Base-by-base conservation (phyloP, 768 basidiomycete species). In the Vishniacozyma victoriae region DNA sequence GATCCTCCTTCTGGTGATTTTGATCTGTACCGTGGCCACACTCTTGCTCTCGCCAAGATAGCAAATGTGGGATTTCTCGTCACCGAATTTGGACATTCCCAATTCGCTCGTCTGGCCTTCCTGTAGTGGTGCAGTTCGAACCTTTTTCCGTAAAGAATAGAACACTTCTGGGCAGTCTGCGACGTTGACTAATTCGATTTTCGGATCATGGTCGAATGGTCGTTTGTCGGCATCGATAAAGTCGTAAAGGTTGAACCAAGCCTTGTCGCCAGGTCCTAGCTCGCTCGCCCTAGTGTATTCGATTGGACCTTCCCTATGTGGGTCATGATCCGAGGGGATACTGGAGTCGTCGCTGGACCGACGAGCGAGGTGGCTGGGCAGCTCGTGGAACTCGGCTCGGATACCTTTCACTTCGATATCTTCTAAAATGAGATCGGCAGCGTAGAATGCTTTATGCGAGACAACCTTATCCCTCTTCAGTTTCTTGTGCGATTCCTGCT, bases 371-470 rank as follows among this genome's bases (percentile, higher is more conserved):
- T n/a, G n/a, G 15, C 33, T 37, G 40, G 41, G 31, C n/a, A 44
- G 16, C 75, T 71, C 88, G 85, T 74, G 60, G 70, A 95, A 95
- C 39, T 78, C 77, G 1, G 87, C 87, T n/a, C 84, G 73, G 53
- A 95, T 72, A 2, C 84, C 81, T 42, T 86, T 84, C 42, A 92
- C 73, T 50, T 88, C 84, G 25, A 91, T 69, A 2, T 82, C 79
- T 64, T 82, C 83, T 64, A 90, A 73, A 22, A 86, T 79, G 6
- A 93, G 80, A 70, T 93, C 88, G 29, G 86, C 86, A 2, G 85
- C 85, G 62, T 88, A 87, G 71, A 95, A 87, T 3, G 85, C 80
- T 67, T 91, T 95, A 67, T 84, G 83, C 7, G 80, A 78, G 5
- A 82, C 73, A 3, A 78, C 76, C 62, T 82, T 62, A 16, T 76